Evolutionary conservation across 768 basidiomycete species (phyloP), one percentile per base, ranked within the genome.

Genomic region (Pisolithus orientalis): DNA sequence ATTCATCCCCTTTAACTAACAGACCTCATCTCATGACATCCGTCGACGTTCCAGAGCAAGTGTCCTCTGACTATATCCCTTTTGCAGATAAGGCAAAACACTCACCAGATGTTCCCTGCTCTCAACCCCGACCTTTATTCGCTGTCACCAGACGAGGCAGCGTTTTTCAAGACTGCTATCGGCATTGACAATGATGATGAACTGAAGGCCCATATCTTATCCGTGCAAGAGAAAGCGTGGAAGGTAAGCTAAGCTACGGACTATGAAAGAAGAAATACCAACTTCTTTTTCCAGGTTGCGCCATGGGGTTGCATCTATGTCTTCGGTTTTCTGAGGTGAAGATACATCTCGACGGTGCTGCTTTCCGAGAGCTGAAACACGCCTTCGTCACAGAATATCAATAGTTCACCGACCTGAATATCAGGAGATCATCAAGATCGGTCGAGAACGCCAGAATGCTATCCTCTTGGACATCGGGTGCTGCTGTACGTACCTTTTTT

Each of bases 381-480:
- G 50, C 13, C 53, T 28, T 3, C 39, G 0, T 4, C 34, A 38
- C 32, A 65, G 63, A 31, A 39, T 43, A 5, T 50, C 60, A 8
- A 57, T 63, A 1, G 21, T 53, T 17, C 37, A 43, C 4, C 50
- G 39, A 7, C 60, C 57, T 4, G 50, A 51, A 14, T 72, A 67
- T 44, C 17, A 58, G 9, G 37, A 38, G 3, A 56, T 74, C 7
- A 62, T 77, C 7, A 61, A 63, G 39, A 62, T 78, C 10, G 74
- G 70, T 6, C 63, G 54, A 46, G 69, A 71, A 25, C 70, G 70
- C 28, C 38, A 57, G 4, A 65, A 65, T 1, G 70, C 70, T 0
- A 63, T 79, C 10, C 63, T 77, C 24, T 62, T 79, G 7, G 77
- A 79, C 40, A 61, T 77, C 8, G 77, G 72, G 5, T 76, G 75